Conservation (phyloP, 2,329 filamentous ascomycete genomes). For the Nigrograna mackinnonii region DNA sequence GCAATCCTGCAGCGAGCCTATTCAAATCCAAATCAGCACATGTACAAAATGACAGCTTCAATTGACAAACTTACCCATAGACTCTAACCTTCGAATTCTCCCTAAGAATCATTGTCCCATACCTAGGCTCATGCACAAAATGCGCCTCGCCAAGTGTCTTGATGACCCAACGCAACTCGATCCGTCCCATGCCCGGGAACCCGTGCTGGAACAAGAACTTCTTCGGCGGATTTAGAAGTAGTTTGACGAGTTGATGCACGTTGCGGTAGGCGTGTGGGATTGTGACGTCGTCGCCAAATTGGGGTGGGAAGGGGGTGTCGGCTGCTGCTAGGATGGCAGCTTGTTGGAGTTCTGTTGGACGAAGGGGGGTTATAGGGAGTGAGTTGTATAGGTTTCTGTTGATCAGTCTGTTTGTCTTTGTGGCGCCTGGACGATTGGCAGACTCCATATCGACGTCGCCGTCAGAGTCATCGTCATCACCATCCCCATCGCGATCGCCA, state of each 20-base stretch:
- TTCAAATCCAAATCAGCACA: background rate
- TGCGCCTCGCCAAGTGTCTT: background rate
- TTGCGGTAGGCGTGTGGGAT: constrained; percentile 7
- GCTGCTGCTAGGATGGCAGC: background rate
- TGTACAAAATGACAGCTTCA: background rate
- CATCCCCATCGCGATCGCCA: no score
- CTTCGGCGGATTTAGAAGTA: background rate
- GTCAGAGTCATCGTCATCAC: no score
- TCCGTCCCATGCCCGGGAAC: background rate
- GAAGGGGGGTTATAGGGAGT: background rate
- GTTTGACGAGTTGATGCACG: constrained; percentile 1
- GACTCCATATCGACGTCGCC: no score
- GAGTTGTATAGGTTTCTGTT: background rate
- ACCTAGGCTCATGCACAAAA: background rate
- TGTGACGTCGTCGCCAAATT: background rate
- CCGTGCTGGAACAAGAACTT: background rate
- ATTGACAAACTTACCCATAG: constrained; percentile 1
- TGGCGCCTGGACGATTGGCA: background rate
- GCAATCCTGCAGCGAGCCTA: background rate
- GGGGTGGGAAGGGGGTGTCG: background rate
- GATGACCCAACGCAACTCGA: background rate
- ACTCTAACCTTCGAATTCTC: background rate
- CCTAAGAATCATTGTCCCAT: background rate
- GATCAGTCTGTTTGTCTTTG: background rate
- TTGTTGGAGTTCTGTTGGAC: background rate